Base-by-base conservation (phyloP, 2,329 filamentous ascomycete genomes). In the Exophiala oligosperma region DNA sequence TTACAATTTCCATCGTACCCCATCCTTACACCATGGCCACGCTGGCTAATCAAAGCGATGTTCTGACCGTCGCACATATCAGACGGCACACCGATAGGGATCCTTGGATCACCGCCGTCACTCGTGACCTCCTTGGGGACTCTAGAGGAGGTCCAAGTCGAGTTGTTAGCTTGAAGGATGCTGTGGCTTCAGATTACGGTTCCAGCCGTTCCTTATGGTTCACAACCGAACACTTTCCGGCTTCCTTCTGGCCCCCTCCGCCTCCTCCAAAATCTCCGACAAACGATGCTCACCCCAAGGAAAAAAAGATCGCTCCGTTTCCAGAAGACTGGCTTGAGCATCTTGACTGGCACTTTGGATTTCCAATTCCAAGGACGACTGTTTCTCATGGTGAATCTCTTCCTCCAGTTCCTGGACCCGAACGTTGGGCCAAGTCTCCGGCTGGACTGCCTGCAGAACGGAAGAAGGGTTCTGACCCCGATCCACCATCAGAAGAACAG, bases 271-370 rank as follows among this genome's bases (percentile, higher is more conserved):
- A 72, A 55, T 69, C 69, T 7, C 62, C 63, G 2, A 63, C 62
- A 52, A 66, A 65, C 23, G 66, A 66, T 26, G 57, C 62, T 35
- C 59, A 62, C 41, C 59, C 63, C n/a, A 55, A 51, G 2, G 55
- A 51, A 26, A 50, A 71, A 61, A 60, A 67, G 62, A 53, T 62
- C 9, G 51, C 58, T 2, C 64, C 64, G 14, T 75, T 87, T 6
- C 85, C 88, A 2, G 72, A 73, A 2, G 65, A 69, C 12, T 71
- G 76, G 35, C 59, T 78, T 21, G 72, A 82, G n/a, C 89, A 94
- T 64, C 77, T 96, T 2, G 88, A 93, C 69, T 97, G 92, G 91
- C 83, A 88, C 65, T 91, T 97, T 70, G 94, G 93, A 54, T 97
- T 97, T 73, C 78, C 81, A 12, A 81, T 97, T 8, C 90, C 92